These are phyloP conservation scores for Cyberlindnera maritima DNA, from an alignment of 805 yeast genomes.

Conservation along the genomic window DNA sequence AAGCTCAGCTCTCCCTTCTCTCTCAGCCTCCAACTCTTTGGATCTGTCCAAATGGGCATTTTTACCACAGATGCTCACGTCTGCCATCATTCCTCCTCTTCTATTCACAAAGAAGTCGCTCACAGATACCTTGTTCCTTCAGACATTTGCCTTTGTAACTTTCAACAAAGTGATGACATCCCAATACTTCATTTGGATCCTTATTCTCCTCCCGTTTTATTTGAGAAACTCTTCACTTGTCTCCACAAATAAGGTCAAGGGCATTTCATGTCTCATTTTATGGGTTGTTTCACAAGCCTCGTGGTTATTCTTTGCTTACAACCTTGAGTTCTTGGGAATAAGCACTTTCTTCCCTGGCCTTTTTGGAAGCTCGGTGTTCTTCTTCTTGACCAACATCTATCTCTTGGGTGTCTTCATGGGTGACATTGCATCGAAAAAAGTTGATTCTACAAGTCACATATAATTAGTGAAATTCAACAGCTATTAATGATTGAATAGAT, in stretches of 20 bases:
- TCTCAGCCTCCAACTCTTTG: neutral
- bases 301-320: constrained; percentile 80
- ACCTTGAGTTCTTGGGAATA: constrained; percentile 75
- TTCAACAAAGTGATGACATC: constrained; percentile 87
- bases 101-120: constrained; percentile 41
- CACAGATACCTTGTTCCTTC: constrained; percentile 61
- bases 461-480: neutral
- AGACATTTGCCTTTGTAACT: constrained; percentile 74
- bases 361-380: constrained; percentile 50
- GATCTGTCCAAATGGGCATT: constrained; percentile 64
- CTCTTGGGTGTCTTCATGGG: constrained; percentile 55
- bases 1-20: constrained; percentile 39
- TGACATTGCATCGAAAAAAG: constrained; percentile 6
- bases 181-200: constrained; percentile 94
- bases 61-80: constrained; percentile 71
- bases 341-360: constrained; percentile 61
- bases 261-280: constrained; percentile 39
- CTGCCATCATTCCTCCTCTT: constrained; percentile 58
- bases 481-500: neutral
- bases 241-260: constrained; percentile 31
- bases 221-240: constrained; percentile 45
- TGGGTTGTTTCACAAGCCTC: constrained; percentile 74
- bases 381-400: constrained; percentile 63
- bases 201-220: constrained; percentile 78
- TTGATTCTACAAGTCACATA: constrained; percentile 6